These are phyloP conservation scores for Lachnellula hyalina DNA, from an alignment of 2,329 filamentous ascomycete genomes.

Conservation along the genomic window DNA sequence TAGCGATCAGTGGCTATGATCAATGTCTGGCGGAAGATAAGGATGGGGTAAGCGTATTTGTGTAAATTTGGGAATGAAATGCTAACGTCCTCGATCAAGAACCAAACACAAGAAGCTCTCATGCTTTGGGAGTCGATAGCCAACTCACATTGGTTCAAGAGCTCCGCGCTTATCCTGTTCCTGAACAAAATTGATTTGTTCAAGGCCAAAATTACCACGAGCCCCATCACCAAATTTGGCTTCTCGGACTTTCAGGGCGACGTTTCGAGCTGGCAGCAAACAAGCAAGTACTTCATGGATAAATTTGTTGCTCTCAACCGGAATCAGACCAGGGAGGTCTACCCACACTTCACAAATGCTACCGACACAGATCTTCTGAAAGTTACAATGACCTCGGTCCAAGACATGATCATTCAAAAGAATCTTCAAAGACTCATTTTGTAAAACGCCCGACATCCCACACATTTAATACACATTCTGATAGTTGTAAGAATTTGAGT, in stretches of 20 bases:
- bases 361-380: conserved; percentile 71
- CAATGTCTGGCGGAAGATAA: conserved; percentile 95
- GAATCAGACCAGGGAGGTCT: conserved; percentile 50
- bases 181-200: conserved; percentile 87
- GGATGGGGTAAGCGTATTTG: conserved; percentile 66
- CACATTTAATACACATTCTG: neutral
- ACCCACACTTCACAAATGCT: conserved; percentile 54
- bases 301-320: conserved; percentile 74
- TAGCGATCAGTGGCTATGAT: conserved; percentile 93
- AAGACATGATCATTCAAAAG: conserved; percentile 83
- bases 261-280: conserved; percentile 65
- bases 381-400: conserved; percentile 80
- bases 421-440: conserved; percentile 76
- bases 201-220: conserved; percentile 66
- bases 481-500: neutral
- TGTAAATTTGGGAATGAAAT: neutral
- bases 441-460: conserved; percentile 37
- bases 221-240: conserved; percentile 65
- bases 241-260: conserved; percentile 77
- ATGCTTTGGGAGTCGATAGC: conserved; percentile 85
- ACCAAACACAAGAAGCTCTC: conserved; percentile 86
- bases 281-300: conserved; percentile 76
- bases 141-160: conserved; percentile 81
- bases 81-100: conserved; percentile 44
- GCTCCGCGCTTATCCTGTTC: conserved; percentile 77